Evolutionary conservation across 768 basidiomycete genomes (phyloP).

Genomic region (Calocybe indica): DNA sequence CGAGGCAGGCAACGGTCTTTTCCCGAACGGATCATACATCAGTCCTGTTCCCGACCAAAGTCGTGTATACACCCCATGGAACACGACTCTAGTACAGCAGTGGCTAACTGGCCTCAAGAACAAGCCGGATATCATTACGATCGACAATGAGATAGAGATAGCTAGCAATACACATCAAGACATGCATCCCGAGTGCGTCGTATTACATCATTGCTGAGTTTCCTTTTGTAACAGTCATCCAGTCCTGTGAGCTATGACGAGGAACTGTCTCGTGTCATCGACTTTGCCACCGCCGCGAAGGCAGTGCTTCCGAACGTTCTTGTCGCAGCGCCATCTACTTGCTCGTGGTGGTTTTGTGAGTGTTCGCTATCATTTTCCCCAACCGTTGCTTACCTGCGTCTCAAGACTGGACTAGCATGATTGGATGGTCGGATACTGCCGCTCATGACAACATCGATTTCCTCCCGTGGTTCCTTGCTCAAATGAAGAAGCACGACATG

Average conservation of each 20-base stretch:
- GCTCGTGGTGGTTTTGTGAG: slow-evolving; percentile 42
- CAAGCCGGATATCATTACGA: slow-evolving; percentile 41
- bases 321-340: slow-evolving; percentile 42
- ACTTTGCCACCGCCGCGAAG: slow-evolving; percentile 35
- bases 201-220: neutral
- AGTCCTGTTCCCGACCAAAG: slow-evolving; percentile 31
- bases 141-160: slow-evolving; percentile 57
- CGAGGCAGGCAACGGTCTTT: slow-evolving; percentile 43
- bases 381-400: neutral
- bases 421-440: slow-evolving; percentile 42
- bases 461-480: slow-evolving; percentile 47
- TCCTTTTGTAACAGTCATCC: neutral
- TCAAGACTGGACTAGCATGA: slow-evolving; percentile 45
- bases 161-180: slow-evolving; percentile 48
- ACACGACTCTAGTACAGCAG: slow-evolving; percentile 31
- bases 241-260: slow-evolving; percentile 46
- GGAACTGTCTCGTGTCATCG: slow-evolving; percentile 39
- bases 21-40: slow-evolving; percentile 41
- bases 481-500: slow-evolving; percentile 36
- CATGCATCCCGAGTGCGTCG: slow-evolving; percentile 43
- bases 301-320: slow-evolving; percentile 35
- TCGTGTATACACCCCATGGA: slow-evolving; percentile 42
- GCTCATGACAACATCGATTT: slow-evolving; percentile 50
- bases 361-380: neutral
- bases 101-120: slow-evolving; percentile 41